Evolutionary conservation across 208 protist species (phyloP).

Genomic region (Wallacemonas collosoma): DNA sequence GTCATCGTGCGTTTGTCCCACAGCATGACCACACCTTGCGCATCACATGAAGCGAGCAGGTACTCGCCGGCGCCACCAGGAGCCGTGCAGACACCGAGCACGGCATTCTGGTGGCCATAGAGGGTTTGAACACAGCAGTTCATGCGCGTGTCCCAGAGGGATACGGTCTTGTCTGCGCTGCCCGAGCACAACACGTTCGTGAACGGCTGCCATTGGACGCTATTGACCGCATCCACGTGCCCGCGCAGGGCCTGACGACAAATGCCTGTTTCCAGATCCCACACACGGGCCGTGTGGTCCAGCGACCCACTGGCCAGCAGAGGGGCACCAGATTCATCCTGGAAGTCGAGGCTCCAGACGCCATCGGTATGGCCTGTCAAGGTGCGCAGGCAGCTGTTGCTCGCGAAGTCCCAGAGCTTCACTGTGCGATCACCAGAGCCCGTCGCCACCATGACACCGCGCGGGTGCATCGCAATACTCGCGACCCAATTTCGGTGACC

Average conservation of each 20-base stretch:
- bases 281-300: constrained; percentile 95
- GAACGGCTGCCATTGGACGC: constrained; percentile 91
- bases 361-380: constrained; percentile 94
- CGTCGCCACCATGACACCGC: constrained; percentile 94
- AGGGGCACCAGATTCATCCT: constrained; percentile 84
- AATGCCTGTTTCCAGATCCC: constrained; percentile 87
- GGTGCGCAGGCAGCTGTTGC: constrained; percentile 81
- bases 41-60: constrained; percentile 90
- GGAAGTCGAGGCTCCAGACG: constrained; percentile 95
- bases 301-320: constrained; percentile 92
- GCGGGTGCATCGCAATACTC: constrained; percentile 84
- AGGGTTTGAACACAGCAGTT: constrained; percentile 94
- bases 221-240: constrained; percentile 96
- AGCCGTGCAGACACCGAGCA: constrained; percentile 75
- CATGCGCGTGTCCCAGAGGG: constrained; percentile 95
- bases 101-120: constrained; percentile 93
- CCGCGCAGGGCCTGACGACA: constrained; percentile 94
- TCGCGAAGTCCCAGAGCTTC: constrained; percentile 97
- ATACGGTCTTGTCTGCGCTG: constrained; percentile 97
- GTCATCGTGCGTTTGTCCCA: constrained; percentile 85
- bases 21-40: constrained; percentile 91
- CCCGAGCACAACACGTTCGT: constrained; percentile 94
- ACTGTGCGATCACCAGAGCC: constrained; percentile 96
- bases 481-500: constrained; percentile 95
- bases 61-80: constrained; percentile 20